Evolutionary conservation across 2,329 filamentous ascomycete genomes (phyloP), one percentile per base, ranked within the genome.

Genomic region (Exophiala alcalophila): DNA sequence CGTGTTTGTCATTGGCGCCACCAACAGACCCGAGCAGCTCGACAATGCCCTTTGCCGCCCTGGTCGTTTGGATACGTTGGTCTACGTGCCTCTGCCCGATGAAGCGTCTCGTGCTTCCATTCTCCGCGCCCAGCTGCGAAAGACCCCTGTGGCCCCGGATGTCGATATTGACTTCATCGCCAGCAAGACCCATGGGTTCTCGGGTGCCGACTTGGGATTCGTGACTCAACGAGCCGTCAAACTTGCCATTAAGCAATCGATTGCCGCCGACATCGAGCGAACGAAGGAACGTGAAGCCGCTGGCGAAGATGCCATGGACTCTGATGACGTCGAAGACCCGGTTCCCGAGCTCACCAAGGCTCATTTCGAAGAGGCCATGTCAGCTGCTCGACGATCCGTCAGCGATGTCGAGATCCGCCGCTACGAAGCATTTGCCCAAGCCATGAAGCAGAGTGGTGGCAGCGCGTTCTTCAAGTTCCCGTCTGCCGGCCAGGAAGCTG

Each of bases 381-480:
- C 86, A 67, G 83, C 84, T 68, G 92, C 92, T 53, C 85, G 92
- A 67, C 82, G 86, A 64, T 97, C 92, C 19, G 92, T 98, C 57
- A 90, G 81, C 44, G 92, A 98, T 57, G 91, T 97, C 15, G 92
- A 98, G 77, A 94, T 98, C 60, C 86, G 92, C 62, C 84, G 91
- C 49, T 98, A 98, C 72, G 92, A 98, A 77, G 91, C 92, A 4
- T 98, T 98, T 61, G 86, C 91, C 27, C 91, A 97, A 73, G 91
- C 91, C 67, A 94, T 98, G 89, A 98, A 98, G 86, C 95, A 94
- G 66, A 83, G 87, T 47, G 90, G 89, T 37, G 90, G 90, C 26
- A 91, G 90, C 61, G 89, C 87, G 58, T 96, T 92, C 79, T 98
- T 98, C 86, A 90, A 94, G 70, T 98, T 98, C 82, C 91, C 86